These are phyloP conservation scores for Metschnikowia chrysomelidarum DNA, from an alignment of 805 yeast species.

Conservation along the genomic window DNA sequence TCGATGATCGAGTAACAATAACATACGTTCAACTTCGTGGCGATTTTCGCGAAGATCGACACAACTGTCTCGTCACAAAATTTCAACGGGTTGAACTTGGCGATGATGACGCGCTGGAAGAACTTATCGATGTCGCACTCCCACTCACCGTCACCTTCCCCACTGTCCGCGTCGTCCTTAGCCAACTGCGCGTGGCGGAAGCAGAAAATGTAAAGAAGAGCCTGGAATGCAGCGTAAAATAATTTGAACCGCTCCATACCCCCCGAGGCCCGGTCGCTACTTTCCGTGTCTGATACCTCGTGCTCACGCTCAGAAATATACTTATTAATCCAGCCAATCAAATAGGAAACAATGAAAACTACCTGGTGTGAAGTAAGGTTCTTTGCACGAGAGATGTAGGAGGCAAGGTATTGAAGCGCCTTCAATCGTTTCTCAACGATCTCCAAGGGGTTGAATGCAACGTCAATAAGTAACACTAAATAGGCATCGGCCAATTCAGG, in stretches of 20 bases:
- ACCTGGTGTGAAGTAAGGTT: slow-evolving; percentile 69
- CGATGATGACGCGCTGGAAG: slow-evolving; percentile 78
- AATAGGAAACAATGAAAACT: slow-evolving; percentile 75
- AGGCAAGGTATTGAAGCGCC: slow-evolving; percentile 88
- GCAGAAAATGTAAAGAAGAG: slow-evolving; percentile 86
- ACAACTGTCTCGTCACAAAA: slow-evolving; percentile 94
- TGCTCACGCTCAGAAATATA: slow-evolving; percentile 81
- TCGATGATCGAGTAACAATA: slow-evolving; percentile 93
- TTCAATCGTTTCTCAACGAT: slow-evolving; percentile 75
- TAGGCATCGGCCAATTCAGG: slow-evolving; percentile 83
- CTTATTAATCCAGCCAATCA: slow-evolving; percentile 79
- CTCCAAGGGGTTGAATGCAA: slow-evolving; percentile 70
- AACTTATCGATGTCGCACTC: slow-evolving; percentile 79
- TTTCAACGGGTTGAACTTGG: slow-evolving; percentile 90
- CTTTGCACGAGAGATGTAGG: slow-evolving; percentile 85
- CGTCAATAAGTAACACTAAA: slow-evolving; percentile 76
- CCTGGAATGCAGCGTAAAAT: slow-evolving; percentile 89
- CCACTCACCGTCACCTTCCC: slow-evolving; percentile 50
- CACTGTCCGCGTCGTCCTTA: slow-evolving; percentile 20
- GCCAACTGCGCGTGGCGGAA: slow-evolving; percentile 70
- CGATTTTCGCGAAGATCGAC: slow-evolving; percentile 86
- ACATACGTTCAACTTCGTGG: slow-evolving; percentile 85
- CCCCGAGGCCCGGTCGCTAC: slow-evolving; percentile 25
- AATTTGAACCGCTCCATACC: slow-evolving; percentile 92
- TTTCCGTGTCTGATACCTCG: slow-evolving; percentile 56